phyloP scores from a whole-genome alignment of 139 green algal genomes.

The Chlorella sorokiniana region DNA sequence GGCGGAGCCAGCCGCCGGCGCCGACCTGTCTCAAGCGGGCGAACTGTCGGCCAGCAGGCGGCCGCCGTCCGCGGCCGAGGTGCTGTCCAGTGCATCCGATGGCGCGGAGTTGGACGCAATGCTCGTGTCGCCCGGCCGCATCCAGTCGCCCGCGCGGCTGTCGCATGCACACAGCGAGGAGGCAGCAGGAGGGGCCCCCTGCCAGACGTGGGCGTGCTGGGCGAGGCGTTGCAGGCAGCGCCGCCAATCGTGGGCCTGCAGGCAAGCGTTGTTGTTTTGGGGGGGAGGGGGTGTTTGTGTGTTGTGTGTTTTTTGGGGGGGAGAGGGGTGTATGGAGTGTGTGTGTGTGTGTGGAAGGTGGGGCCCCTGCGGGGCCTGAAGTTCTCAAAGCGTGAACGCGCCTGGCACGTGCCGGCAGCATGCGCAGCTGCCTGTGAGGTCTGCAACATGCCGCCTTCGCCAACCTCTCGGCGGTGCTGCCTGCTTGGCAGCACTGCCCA shows the following conservation, averaged over 20 bases:
- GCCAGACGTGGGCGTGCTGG: slow-evolving; percentile 43
- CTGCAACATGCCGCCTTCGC: no score
- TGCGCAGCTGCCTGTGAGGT: no score
- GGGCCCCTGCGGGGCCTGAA: no score
- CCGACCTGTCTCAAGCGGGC: not conserved
- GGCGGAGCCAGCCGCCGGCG: not conserved
- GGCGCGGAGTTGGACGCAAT: not conserved
- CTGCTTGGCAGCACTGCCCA: no score
- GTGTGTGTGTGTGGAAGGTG: not conserved
- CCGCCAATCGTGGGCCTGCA: slow-evolving; percentile 9
- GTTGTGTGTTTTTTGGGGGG: no score
- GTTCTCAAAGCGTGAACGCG: no score
- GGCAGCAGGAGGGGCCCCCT: not conserved
- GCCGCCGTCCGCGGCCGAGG: not conserved
- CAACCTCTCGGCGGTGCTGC: no score
- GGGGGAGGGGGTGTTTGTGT: not conserved
- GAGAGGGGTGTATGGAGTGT: no score
- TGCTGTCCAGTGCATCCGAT: not conserved
- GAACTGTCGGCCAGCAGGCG: slow-evolving; percentile 17
- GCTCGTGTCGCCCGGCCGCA: not conserved
- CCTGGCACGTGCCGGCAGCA: no score
- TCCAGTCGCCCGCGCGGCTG: not conserved
- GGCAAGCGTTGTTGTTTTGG: slow-evolving; percentile 1
- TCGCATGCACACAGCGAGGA: not conserved
- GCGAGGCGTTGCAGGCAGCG: slow-evolving; percentile 38